These are phyloP conservation scores for Dictyostelium purpureum DNA, from an alignment of 78 protist species.

Conservation along the genomic window DNA sequence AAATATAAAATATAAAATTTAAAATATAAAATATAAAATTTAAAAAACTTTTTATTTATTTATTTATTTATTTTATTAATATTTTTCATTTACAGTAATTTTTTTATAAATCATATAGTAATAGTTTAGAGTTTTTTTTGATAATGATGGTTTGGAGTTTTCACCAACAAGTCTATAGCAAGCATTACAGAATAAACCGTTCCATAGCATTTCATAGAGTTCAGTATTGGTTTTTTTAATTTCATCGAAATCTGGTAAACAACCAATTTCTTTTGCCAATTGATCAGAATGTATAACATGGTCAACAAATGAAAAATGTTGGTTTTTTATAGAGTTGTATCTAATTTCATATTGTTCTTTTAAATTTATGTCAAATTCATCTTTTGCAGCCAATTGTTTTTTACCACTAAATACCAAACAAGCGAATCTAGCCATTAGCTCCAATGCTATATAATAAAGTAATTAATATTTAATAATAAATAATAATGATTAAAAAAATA, in stretches of 20 bases:
- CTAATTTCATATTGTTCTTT: not conserved
- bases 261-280: not conserved
- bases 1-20: too few relatives aligned
- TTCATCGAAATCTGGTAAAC: not conserved
- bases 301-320: not conserved
- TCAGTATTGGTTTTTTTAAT: not conserved
- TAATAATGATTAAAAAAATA: too few relatives aligned
- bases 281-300: not conserved
- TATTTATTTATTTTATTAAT: too few relatives aligned
- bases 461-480: too few relatives aligned
- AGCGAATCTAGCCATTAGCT: not conserved
- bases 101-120: too few relatives aligned
- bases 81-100: too few relatives aligned
- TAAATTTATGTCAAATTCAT: not conserved
- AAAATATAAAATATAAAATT: too few relatives aligned
- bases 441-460: too few relatives aligned
- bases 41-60: too few relatives aligned
- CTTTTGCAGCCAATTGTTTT: not conserved
- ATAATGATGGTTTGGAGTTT: not conserved
- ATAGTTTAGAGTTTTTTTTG: too few relatives aligned
- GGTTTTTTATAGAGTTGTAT: not conserved
- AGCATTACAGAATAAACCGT: not conserved
- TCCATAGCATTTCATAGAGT: not conserved
- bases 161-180: not conserved
- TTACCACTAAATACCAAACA: conserved; percentile 8